These are phyloP conservation scores for Puccinia hordei DNA, from an alignment of 1,284 basidiomycete species.

Conservation along the genomic window DNA sequence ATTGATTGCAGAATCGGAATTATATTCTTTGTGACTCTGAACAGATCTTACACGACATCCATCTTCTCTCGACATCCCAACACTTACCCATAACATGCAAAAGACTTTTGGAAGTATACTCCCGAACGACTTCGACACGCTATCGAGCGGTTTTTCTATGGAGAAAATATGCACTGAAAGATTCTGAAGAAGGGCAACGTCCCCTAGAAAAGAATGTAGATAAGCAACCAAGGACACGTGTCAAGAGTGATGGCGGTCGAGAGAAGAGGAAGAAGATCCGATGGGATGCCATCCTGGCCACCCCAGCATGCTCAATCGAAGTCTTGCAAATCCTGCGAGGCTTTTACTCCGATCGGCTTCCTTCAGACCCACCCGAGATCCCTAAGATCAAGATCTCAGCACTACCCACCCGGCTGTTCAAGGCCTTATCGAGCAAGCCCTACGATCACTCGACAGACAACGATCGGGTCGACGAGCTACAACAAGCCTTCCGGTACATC, in stretches of 20 bases:
- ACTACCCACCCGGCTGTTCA: conserved; percentile 41
- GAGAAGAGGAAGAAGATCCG: not conserved
- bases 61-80: conserved; percentile 37
- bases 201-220: not conserved
- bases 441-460: not conserved
- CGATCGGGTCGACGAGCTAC: not conserved
- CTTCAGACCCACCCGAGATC: not conserved
- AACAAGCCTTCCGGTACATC: conserved; percentile 32
- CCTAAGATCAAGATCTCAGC: not conserved
- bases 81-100: conserved; percentile 26
- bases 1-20: not conserved
- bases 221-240: not conserved
- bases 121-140: conserved; percentile 3
- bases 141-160: conserved; percentile 38
- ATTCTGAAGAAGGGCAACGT: not conserved
- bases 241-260: not conserved
- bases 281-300: conserved; percentile 25
- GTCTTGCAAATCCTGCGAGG: conserved; percentile 24
- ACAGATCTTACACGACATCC: conserved; percentile 43
- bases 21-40: not conserved
- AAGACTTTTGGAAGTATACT: conserved; percentile 1
- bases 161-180: conserved; percentile 33
- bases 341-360: conserved; percentile 16
- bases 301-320: conserved; percentile 33
- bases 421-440: conserved; percentile 1